phyloP scores from a whole-genome alignment of 2,329 filamentous ascomycete species.

The Trichoderma koningii region DNA sequence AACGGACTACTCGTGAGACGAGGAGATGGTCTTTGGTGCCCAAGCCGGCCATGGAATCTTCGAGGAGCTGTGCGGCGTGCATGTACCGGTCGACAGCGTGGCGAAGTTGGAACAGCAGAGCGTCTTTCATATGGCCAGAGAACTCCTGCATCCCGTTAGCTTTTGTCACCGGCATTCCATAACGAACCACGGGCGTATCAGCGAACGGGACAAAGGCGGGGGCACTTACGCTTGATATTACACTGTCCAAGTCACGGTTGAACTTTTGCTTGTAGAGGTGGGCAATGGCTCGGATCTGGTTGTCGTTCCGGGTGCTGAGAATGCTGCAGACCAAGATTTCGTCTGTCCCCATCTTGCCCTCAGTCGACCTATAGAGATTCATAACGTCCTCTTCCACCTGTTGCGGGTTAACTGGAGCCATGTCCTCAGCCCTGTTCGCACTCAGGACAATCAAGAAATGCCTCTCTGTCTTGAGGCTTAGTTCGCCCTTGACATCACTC shows the following conservation, averaged over 20 bases:
- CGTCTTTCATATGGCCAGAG: conserved; percentile 88
- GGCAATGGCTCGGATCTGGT: conserved; percentile 79
- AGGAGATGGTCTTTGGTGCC: conserved; percentile 86
- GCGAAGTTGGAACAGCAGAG: conserved; percentile 76
- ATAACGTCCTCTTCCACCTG: conserved; percentile 75
- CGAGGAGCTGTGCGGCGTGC: conserved; percentile 79
- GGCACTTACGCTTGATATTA: conserved; percentile 66
- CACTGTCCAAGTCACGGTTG: conserved; percentile 67
- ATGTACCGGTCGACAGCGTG: conserved; percentile 78
- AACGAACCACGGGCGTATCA: neutral
- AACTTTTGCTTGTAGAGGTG: conserved; percentile 75
- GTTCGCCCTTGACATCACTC: conserved; percentile 71
- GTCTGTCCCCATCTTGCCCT: conserved; percentile 72
- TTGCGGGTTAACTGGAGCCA: conserved; percentile 69
- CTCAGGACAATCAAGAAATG: conserved; percentile 82
- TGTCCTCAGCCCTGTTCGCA: conserved; percentile 76
- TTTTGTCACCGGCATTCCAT: neutral
- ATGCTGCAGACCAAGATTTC: conserved; percentile 78
- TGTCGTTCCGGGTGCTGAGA: conserved; percentile 72
- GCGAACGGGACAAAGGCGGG: neutral
- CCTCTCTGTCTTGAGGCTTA: conserved; percentile 82
- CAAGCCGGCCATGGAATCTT: conserved; percentile 81
- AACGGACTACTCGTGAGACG: conserved; percentile 72
- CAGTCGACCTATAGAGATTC: conserved; percentile 75
- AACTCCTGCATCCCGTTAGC: conserved; percentile 61